A percentile compares a stretch with the other conserved stretches of the same genome.
phyloP scores from a whole-genome alignment of 169 alveolate genomes.

The Cryptosporidium canis region DNA sequence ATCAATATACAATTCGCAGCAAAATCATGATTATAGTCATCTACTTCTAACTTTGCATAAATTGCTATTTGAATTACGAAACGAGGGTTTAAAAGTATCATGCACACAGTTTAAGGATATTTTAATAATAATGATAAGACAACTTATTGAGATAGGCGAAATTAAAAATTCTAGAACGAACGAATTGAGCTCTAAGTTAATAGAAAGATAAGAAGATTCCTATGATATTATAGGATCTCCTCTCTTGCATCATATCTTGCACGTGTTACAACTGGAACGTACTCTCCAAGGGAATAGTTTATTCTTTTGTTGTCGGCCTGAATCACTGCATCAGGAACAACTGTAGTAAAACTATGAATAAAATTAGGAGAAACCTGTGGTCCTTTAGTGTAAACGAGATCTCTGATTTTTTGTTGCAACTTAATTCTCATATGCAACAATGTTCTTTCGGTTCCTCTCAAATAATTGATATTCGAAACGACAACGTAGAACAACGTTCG shows the following conservation, averaged over 20 bases:
- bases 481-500: constrained; percentile 79
- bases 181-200: neutral
- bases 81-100: neutral
- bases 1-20: neutral
- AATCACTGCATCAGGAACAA: constrained; percentile 78
- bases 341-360: constrained; percentile 80
- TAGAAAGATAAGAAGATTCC: neutral
- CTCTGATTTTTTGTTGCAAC: constrained; percentile 79
- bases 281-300: constrained; percentile 59
- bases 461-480: constrained; percentile 84
- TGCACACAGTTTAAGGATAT: neutral
- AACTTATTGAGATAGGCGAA: neutral
- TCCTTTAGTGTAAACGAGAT: constrained; percentile 82
- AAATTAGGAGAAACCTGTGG: constrained; percentile 84
- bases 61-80: neutral
- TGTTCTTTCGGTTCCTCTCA: constrained; percentile 89
- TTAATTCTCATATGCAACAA: constrained; percentile 85
- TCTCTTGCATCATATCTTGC: constrained; percentile 71
- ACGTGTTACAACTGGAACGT: constrained; percentile 74
- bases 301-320: constrained; percentile 67
- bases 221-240: constrained; percentile 32
- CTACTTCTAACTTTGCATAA: neutral
- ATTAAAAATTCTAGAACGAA: neutral
- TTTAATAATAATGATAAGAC: neutral
- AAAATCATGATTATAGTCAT: neutral